Evolutionary conservation across 2,329 filamentous ascomycete species (phyloP), one percentile per base, ranked within the genome.

Genomic region (Apiospora malaysiana): DNA sequence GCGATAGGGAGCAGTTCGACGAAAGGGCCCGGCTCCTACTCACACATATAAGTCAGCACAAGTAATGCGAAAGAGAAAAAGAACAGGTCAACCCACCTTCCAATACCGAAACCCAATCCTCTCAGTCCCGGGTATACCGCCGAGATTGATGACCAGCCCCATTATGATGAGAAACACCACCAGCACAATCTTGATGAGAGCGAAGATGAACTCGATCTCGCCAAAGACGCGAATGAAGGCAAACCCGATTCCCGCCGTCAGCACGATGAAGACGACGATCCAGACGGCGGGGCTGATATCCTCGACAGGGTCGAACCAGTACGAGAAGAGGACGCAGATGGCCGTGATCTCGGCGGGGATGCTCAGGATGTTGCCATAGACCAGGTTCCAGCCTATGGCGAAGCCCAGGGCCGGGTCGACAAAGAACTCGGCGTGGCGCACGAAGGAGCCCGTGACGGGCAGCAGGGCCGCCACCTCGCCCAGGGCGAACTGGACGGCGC

Each of bases 401-500:
- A 96, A 96, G 69, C 93, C 93, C 27, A 96, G 87, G 72, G 93
- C 92, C 69, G 93, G 93, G 76, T 96, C 93, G 77, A 90, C 92
- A 83, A 94, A 96, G 68, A 93, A 88, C 72, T 90, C 87, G 32
- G 93, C 93, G 78, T 95, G 96, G 77, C 92, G 92, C 72, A 92
- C 93, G 81, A 96, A 97, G 75, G 93, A 93, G 78, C 92, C 90
- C 70, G 90, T 88, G 76, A 94, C 86, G 68, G 93, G 93, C 46
- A 96, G 81, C 92, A 92, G 96, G 68, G 93, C 89, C 9, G 93
- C 92, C 92, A 96, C 95, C 81, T 95, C 93, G 73, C 93, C 93
- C 3, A 96, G 88, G 70, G 89, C 91, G 72, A 90, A 91, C 92
- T 96, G 94, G 74, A 96, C 93, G 56, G 94, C 83, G 81, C 91